These are phyloP conservation scores for Amylocarpus encephaloides DNA, from an alignment of 2,329 filamentous ascomycete species.

Conservation along the genomic window DNA sequence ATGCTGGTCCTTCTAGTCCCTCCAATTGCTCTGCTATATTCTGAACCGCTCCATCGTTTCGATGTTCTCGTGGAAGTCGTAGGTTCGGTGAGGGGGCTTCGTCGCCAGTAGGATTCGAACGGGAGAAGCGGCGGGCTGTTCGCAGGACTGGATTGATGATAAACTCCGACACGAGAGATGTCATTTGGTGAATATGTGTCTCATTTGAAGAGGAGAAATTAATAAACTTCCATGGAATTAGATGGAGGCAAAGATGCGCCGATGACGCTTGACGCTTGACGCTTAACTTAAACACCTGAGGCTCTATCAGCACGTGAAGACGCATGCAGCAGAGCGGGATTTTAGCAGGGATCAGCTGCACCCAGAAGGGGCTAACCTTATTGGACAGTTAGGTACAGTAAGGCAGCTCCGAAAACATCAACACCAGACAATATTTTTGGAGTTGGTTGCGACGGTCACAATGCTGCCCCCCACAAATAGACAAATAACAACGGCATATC, in stretches of 20 bases:
- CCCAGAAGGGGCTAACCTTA: neutral
- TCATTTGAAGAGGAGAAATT: constrained; percentile 11
- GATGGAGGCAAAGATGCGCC: neutral
- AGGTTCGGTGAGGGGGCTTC: constrained; percentile 28
- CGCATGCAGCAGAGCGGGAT: neutral
- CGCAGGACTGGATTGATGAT: constrained; percentile 60
- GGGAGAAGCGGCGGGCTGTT: constrained; percentile 58
- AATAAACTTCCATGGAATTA: too few relatives aligned
- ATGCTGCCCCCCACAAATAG: constrained; percentile 15
- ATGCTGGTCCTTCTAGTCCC: constrained; percentile 3
- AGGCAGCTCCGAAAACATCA: too few relatives aligned
- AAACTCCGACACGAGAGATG: constrained; percentile 58
- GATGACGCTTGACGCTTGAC: neutral
- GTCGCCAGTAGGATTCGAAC: constrained; percentile 33
- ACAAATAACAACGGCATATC: constrained; percentile 59
- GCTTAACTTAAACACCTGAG: too few relatives aligned
- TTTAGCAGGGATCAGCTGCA: neutral
- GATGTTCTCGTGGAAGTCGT: constrained; percentile 8
- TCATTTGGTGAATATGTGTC: constrained; percentile 40
- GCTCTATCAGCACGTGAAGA: neutral
- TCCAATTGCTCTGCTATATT: constrained; percentile 22
- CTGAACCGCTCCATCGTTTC: constrained; percentile 22
- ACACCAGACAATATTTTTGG: too few relatives aligned
- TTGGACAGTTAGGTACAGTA: too few relatives aligned
- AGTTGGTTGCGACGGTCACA: too few relatives aligned